Evolutionary conservation across 805 yeast species (phyloP), one percentile per base, ranked within the genome.

Genomic region (Wickerhamomyces xylosicus): DNA sequence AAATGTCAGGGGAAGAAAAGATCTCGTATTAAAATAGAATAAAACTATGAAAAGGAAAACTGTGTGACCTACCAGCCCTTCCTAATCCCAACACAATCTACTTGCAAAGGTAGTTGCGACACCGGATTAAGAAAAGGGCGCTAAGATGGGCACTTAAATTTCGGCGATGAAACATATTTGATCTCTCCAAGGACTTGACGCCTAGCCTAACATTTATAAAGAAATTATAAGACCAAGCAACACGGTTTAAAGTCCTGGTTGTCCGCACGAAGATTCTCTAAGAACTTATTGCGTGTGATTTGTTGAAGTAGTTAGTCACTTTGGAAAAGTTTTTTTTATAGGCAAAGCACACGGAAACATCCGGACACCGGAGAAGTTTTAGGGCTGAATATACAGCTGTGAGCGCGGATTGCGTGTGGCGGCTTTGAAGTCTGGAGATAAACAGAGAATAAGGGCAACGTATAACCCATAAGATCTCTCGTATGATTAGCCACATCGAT

Each of bases 21-120:
- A 25, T 25, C 29, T 25, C 9, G 10, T n/a, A 25, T 25, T 25
- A 5, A 25, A 25, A 25, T 9, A 7, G 13, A 25, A 25, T 25
- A 25, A 10, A 25, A 11, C 14, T 21, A 19, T 37, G 34, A 21
- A 25, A 35, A 29, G 18, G 37, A 52, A 60, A 47, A 38, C 53
- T 76, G 78, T 76, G 61, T 71, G 79, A 66, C 62, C 82, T 69
- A 66, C 85, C 85, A 71, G 80, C 83, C 83, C 84, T 71, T 62
- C 62, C 60, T 51, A 47, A 49, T 49, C 50, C 52, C 60, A 48
- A 56, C 54, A 54, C 57, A 50, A 50, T 49, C 58, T 55, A 59
- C 61, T 58, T 62, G 63, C 62, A 60, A 63, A 50, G 50, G 58
- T 53, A 47, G 59, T 47, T 48, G 54, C 58, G 62, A 54, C 46